phyloP scores from a whole-genome alignment of 441 rosid genomes.

The Erodium trifolium region DNA sequence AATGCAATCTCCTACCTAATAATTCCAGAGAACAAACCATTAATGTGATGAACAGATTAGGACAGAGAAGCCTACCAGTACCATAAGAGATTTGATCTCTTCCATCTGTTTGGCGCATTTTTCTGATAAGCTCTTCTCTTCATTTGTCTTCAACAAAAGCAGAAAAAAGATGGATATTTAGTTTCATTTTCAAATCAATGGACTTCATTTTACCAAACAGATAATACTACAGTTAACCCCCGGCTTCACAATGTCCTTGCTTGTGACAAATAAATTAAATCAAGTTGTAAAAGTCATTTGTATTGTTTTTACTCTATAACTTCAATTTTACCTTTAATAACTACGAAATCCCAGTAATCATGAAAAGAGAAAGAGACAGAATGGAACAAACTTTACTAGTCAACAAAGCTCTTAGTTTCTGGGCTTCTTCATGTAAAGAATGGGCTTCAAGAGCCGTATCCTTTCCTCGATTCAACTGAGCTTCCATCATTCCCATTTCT shows the following conservation, averaged over 20 bases:
- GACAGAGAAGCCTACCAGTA: constrained; percentile 38
- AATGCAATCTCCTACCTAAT: constrained; percentile 7
- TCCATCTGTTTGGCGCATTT: constrained; percentile 54
- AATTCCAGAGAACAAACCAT: constrained; percentile 1
- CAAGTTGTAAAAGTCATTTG: neutral
- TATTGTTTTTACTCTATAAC: constrained; percentile 2
- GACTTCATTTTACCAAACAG: neutral
- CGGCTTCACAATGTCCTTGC: neutral
- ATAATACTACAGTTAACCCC: neutral
- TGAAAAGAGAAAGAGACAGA: neutral
- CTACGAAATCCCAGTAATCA: neutral
- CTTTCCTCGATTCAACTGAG: constrained; percentile 86
- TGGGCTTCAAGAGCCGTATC: constrained; percentile 70
- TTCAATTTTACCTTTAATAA: neutral
- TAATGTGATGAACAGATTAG: neutral
- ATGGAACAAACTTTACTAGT: constrained; percentile 47
- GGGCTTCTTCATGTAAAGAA: constrained; percentile 59
- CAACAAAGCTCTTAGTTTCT: constrained; percentile 47
- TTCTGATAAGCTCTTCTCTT: constrained; percentile 45
- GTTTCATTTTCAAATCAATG: neutral
- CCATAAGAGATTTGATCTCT: constrained; percentile 59
- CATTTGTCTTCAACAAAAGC: constrained; percentile 48
- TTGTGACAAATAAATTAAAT: neutral
- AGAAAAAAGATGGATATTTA: constrained; percentile 18
- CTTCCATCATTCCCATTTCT: constrained; percentile 93